phyloP scores from a whole-genome alignment of 805 yeast species.

The Millerago galiae region DNA sequence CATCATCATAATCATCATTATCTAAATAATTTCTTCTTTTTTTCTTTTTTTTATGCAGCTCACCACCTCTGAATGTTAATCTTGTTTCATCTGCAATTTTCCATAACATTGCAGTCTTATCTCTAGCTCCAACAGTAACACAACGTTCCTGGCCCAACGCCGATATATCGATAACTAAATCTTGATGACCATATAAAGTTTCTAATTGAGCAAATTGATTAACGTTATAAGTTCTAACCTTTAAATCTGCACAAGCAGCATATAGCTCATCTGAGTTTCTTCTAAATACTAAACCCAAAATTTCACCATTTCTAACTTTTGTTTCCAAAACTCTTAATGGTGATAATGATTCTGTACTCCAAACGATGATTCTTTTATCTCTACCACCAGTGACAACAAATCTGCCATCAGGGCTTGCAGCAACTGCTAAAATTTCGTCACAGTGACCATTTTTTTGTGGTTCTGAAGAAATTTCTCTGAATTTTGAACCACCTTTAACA shows the following conservation, averaged over 20 bases:
- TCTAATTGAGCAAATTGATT: slow-evolving; percentile 87
- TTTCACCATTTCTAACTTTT: slow-evolving; percentile 61
- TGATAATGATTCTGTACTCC: slow-evolving; percentile 77
- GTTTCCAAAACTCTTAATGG: slow-evolving; percentile 76
- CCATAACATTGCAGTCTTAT: slow-evolving; percentile 94
- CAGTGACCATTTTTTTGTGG: slow-evolving; percentile 64
- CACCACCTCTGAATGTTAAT: slow-evolving; percentile 90
- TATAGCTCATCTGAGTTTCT: slow-evolving; percentile 77
- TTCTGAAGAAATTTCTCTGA: slow-evolving; percentile 33
- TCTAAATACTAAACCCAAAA: slow-evolving; percentile 70
- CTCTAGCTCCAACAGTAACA: slow-evolving; percentile 93
- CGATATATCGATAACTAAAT: slow-evolving; percentile 71
- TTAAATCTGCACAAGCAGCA: slow-evolving; percentile 89
- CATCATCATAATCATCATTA: slow-evolving; percentile 15
- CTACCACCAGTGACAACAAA: slow-evolving; percentile 88
- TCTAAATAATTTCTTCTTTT: slow-evolving; percentile 18
- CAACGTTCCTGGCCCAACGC: slow-evolving; percentile 86
- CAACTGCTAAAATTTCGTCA: slow-evolving; percentile 70
- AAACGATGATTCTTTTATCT: slow-evolving; percentile 74
- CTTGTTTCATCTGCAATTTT: slow-evolving; percentile 93
- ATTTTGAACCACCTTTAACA: slow-evolving; percentile 54
- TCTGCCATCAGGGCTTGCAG: slow-evolving; percentile 82
- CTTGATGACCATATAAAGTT: slow-evolving; percentile 93
- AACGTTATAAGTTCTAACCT: slow-evolving; percentile 80
- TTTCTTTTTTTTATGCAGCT: slow-evolving; percentile 36